These are phyloP conservation scores for Thalassiosira ordinaria DNA, from an alignment of 352 stramenopile species.

Conservation along the genomic window DNA sequence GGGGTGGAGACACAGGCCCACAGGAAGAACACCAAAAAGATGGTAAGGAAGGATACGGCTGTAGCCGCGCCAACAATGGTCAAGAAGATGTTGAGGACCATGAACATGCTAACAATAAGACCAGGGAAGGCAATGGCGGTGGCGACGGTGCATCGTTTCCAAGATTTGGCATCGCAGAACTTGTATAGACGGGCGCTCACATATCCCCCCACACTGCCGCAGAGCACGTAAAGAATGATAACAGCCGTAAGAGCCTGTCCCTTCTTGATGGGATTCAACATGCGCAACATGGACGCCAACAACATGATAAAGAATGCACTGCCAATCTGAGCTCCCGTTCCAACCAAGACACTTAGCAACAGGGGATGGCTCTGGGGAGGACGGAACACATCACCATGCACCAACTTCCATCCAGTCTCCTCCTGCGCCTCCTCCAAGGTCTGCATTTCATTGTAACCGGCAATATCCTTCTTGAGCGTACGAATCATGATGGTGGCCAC, in stretches of 20 bases:
- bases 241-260: conserved; percentile 95
- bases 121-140: conserved; percentile 95
- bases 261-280: conserved; percentile 97
- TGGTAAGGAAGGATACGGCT: conserved; percentile 94
- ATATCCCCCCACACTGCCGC: conserved; percentile 96
- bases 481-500: conserved; percentile 99
- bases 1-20: conserved; percentile 98
- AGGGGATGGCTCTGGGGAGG: conserved; percentile 92
- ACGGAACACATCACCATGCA: conserved; percentile 94
- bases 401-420: conserved; percentile 85
- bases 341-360: conserved; percentile 94
- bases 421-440: conserved; percentile 78
- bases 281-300: conserved; percentile 92
- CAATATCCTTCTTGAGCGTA: conserved; percentile 98
- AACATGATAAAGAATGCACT: conserved; percentile 94
- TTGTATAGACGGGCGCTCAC: conserved; percentile 96
- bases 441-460: conserved; percentile 85
- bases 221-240: conserved; percentile 98
- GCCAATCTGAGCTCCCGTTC: conserved; percentile 96
- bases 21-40: conserved; percentile 95
- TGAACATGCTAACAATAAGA: conserved; percentile 93
- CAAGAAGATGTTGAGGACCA: conserved; percentile 96
- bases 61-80: conserved; percentile 81
- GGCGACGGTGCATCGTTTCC: conserved; percentile 96
- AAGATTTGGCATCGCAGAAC: conserved; percentile 95